Conservation (phyloP, 192 early-diverging fungal genomes). For the Linnemannia hyalina region DNA sequence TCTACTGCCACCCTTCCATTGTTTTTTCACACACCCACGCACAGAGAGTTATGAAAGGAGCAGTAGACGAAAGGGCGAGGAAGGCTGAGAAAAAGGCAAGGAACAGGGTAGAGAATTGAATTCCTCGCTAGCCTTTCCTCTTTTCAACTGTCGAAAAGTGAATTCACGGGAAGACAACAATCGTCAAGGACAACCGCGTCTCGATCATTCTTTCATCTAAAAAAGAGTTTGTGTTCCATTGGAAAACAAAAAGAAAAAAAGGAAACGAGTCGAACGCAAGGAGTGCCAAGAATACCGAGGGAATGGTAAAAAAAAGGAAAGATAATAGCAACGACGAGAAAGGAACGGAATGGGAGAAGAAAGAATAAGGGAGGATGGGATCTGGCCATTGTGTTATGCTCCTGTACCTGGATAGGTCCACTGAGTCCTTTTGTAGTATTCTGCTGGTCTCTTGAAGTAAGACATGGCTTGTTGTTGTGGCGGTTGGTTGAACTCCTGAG, state of each 20-base stretch:
- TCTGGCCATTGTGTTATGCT: not conserved
- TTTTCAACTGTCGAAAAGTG: not conserved
- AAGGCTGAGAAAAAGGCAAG: not conserved
- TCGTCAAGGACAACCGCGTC: too few relatives aligned
- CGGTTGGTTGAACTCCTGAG: not conserved
- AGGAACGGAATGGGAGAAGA: not conserved
- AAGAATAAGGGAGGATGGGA: not conserved
- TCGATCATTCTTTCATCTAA: too few relatives aligned
- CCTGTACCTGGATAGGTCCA: conserved; percentile 52
- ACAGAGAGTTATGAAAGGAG: not conserved
- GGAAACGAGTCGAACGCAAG: not conserved
- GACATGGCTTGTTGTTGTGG: conserved; percentile 21
- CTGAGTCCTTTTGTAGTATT: conserved; percentile 36
- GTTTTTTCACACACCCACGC: not conserved
- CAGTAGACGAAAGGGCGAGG: not conserved
- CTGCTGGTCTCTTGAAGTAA: conserved; percentile 43
- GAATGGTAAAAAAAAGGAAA: not conserved
- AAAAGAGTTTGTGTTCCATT: not conserved
- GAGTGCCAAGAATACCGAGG: not conserved
- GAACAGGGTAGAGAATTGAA: not conserved
- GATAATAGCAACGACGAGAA: not conserved
- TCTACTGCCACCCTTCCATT: not conserved
- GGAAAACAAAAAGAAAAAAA: conserved; percentile 12
- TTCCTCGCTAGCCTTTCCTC: not conserved
- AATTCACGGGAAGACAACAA: too few relatives aligned